Evolutionary conservation across 2,329 filamentous ascomycete genomes (phyloP).

Genomic region (Dendrostoma leiphaemia): DNA sequence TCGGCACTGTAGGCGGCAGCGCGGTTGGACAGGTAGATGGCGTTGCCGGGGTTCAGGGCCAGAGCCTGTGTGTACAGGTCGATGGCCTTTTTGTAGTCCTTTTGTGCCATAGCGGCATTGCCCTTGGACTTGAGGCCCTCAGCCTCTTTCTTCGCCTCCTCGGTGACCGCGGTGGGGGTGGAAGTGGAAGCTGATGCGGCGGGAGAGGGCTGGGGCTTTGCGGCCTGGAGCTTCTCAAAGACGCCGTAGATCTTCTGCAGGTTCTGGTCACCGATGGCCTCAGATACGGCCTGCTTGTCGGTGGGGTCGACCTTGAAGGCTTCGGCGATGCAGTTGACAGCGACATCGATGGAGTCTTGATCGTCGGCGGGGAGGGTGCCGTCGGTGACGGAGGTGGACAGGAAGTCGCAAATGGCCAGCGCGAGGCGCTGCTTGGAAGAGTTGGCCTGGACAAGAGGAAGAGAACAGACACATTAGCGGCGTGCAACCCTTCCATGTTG

Average conservation of each 20-base stretch:
- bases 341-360: slow-evolving; percentile 90
- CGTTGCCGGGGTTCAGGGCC: slow-evolving; percentile 76
- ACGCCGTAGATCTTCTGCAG: slow-evolving; percentile 90
- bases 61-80: slow-evolving; percentile 87
- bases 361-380: slow-evolving; percentile 87
- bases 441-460: slow-evolving; percentile 34
- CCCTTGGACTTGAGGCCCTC: slow-evolving; percentile 87
- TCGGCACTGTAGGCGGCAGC: slow-evolving; percentile 88
- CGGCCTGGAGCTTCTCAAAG: slow-evolving; percentile 87
- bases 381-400: slow-evolving; percentile 78
- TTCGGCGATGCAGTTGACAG: slow-evolving; percentile 90
- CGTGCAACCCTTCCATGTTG: slow-evolving; percentile 1
- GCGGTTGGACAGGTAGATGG: slow-evolving; percentile 96
- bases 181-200: slow-evolving; percentile 40
- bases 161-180: slow-evolving; percentile 34
- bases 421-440: slow-evolving; percentile 79
- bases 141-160: slow-evolving; percentile 72
- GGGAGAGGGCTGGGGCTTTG: slow-evolving; percentile 34
- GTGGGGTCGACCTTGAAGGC: slow-evolving; percentile 91
- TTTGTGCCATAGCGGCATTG: slow-evolving; percentile 92
- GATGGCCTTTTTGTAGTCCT: slow-evolving; percentile 83
- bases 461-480: not conserved
- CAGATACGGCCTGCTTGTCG: slow-evolving; percentile 68
- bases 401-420: slow-evolving; percentile 95
- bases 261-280: slow-evolving; percentile 82